Conservation (phyloP, 2,329 filamentous ascomycete species). For the Aureobasidium subglaciale region DNA sequence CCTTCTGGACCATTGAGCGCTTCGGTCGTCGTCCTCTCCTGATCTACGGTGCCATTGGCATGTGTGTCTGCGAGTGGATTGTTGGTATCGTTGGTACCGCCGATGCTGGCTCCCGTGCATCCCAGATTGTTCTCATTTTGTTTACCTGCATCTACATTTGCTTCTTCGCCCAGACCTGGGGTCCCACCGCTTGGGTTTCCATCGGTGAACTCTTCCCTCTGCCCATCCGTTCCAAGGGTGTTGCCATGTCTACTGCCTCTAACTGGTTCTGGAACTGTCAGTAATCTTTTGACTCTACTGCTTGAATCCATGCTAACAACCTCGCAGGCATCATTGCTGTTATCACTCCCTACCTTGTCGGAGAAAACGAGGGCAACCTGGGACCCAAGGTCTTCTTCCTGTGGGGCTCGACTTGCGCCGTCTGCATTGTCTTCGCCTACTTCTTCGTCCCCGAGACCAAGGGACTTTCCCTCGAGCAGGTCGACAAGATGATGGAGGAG, state of each 20-base stretch:
- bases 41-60: constrained; percentile 68
- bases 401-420: constrained; percentile 33
- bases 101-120: constrained; percentile 39
- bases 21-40: constrained; percentile 76
- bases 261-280: constrained; percentile 88
- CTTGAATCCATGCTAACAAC: not conserved
- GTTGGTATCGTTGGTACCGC: constrained; percentile 59
- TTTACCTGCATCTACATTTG: constrained; percentile 92
- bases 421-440: constrained; percentile 31
- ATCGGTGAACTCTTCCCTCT: constrained; percentile 89
- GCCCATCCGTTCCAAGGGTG: constrained; percentile 45
- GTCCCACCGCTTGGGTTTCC: constrained; percentile 31
- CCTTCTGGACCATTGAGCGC: constrained; percentile 80
- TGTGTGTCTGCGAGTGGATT: constrained; percentile 81
- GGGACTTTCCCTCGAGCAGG: constrained; percentile 34
- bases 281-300: constrained; percentile 22
- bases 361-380: constrained; percentile 48
- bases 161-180: constrained; percentile 82
- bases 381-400: constrained; percentile 42
- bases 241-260: constrained; percentile 76
- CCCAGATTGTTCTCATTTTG: constrained; percentile 55
- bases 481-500: constrained; percentile 40
- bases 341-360: constrained; percentile 68
- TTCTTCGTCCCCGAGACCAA: constrained; percentile 35
- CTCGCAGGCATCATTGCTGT: constrained; percentile 30